phyloP scores from a whole-genome alignment of 371 early-diverging fungal species.

The Mortierella sp. region DNA sequence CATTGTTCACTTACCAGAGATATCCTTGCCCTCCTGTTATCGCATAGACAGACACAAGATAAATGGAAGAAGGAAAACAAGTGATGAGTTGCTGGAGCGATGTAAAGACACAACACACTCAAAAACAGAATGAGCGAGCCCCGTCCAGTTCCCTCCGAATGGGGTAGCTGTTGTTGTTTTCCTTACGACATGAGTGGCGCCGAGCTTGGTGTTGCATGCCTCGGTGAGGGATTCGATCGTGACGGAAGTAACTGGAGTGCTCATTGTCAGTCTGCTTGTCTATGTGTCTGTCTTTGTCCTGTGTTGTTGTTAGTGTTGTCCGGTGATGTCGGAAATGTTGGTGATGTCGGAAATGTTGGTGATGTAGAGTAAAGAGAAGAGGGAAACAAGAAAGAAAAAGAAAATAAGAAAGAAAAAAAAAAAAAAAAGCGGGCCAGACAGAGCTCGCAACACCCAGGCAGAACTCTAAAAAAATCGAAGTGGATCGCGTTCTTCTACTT shows the following conservation, averaged over 20 bases:
- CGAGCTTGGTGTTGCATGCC: slow-evolving; percentile 66
- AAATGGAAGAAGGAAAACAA: not conserved
- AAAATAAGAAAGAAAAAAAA: not conserved
- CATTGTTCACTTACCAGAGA: slow-evolving; percentile 41
- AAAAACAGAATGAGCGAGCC: too few species aligned
- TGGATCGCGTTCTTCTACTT: not conserved
- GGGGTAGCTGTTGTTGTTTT: not conserved
- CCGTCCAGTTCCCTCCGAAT: too few species aligned
- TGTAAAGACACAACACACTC: too few species aligned
- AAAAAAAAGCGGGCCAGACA: slow-evolving; percentile 11
- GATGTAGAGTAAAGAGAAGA: slow-evolving; percentile 1
- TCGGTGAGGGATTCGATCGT: slow-evolving; percentile 67
- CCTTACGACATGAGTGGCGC: slow-evolving; percentile 75
- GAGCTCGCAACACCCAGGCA: slow-evolving; percentile 9
- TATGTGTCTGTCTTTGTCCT: slow-evolving; percentile 1
- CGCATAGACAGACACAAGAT: not conserved
- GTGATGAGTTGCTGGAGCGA: not conserved
- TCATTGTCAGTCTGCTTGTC: slow-evolving; percentile 22
- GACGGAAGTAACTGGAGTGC: slow-evolving; percentile 59
- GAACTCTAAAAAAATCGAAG: not conserved
- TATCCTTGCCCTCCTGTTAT: slow-evolving; percentile 48
- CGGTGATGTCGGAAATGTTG: not conserved
- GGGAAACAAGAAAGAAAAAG: not conserved
- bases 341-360: not conserved
- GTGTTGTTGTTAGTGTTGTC: not conserved